Conservation (phyloP, 2,329 filamentous ascomycete genomes). For the Lojkania enalia region DNA sequence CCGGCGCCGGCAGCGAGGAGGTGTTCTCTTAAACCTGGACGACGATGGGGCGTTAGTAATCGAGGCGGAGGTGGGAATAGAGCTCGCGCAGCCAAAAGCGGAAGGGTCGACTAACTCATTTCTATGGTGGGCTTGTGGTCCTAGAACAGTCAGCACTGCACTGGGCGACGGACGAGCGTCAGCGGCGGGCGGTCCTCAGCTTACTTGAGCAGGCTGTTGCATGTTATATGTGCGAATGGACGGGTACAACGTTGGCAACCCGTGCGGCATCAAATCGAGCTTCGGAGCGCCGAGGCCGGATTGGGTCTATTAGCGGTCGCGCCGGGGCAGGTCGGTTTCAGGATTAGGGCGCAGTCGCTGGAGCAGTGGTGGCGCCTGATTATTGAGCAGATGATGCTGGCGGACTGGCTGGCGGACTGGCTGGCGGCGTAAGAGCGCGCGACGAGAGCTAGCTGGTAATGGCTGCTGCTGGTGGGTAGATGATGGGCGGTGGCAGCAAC, state of each 20-base stretch:
- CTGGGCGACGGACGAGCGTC: conserved; percentile 16
- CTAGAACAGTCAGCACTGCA: conserved; percentile 37
- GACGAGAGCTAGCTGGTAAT: too few relatives aligned
- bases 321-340: conserved; percentile 5
- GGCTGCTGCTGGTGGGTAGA: too few relatives aligned
- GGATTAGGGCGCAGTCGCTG: conserved; percentile 1
- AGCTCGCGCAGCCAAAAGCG: conserved; percentile 1
- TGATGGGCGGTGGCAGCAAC: too few relatives aligned
- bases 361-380: conserved; percentile 13
- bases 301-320: conserved; percentile 4
- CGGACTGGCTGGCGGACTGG: neutral
- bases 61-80: conserved; percentile 6
- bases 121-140: conserved; percentile 46
- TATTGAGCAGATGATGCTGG: conserved; percentile 14
- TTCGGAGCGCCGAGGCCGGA: conserved; percentile 15
- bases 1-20: conserved; percentile 59
- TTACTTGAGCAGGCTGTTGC: conserved; percentile 58
- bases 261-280: conserved; percentile 28
- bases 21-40: conserved; percentile 65
- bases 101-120: conserved; percentile 45
- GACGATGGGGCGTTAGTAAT: conserved; percentile 38
- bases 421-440: too few relatives aligned
- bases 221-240: conserved; percentile 41
- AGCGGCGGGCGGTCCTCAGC: conserved; percentile 40
- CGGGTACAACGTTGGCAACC: conserved; percentile 35